phyloP scores from a whole-genome alignment of 1,284 basidiomycete genomes.

The Sanghuangporus baumii region DNA sequence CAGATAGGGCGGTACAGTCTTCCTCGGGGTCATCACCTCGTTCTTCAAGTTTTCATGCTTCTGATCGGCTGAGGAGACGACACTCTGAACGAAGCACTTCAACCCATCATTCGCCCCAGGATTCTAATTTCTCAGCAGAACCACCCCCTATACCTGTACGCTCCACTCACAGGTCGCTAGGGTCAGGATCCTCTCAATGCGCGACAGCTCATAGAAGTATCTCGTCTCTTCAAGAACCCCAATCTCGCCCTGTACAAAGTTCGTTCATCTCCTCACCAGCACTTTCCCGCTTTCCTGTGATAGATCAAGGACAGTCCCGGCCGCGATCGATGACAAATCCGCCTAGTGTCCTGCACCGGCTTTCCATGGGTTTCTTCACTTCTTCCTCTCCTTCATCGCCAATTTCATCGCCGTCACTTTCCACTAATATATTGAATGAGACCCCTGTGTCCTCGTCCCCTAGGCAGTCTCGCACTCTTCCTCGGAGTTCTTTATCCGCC shows the following conservation, averaged over 20 bases:
- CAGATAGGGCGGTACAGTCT: conserved; percentile 7
- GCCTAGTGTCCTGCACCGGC: conserved; percentile 54
- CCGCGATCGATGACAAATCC: conserved; percentile 66
- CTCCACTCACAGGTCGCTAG: conserved; percentile 3
- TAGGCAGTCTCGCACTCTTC: conserved; percentile 35
- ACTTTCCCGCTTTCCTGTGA: conserved; percentile 8
- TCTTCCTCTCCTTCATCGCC: conserved; percentile 38
- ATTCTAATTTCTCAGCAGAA: background rate
- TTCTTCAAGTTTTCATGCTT: conserved; percentile 26
- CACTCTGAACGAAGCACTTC: conserved; percentile 41
- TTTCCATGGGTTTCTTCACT: conserved; percentile 61
- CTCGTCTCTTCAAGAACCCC: background rate
- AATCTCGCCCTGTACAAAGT: background rate
- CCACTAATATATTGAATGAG: conserved; percentile 25
- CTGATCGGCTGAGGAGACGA: conserved; percentile 41
- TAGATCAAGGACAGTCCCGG: conserved; percentile 24
- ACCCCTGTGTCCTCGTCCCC: conserved; percentile 27
- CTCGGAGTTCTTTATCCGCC: conserved; percentile 40
- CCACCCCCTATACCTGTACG: conserved; percentile 18
- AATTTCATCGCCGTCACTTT: conserved; percentile 25
- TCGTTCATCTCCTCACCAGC: conserved; percentile 11
- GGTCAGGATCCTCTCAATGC: background rate
- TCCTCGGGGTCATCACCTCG: conserved; percentile 20
- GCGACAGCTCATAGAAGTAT: background rate
- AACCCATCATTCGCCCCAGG: conserved; percentile 18